Evolutionary conservation across 495 filamentous ascomycete genomes (phyloP).

Genomic region (Podospora appendiculata): DNA sequence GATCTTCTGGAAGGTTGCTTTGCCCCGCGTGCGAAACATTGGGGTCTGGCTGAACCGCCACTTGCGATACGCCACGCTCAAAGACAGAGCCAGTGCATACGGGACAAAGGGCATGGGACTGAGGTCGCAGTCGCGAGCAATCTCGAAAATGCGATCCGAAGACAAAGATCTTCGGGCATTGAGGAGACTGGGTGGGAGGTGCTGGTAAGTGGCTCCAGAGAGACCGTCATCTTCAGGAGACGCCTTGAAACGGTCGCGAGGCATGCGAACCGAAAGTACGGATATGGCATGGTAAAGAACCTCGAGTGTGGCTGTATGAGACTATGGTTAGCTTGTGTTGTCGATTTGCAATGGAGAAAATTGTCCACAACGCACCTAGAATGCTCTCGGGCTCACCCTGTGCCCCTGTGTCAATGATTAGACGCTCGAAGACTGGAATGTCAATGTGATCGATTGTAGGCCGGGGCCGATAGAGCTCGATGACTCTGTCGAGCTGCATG

Average conservation of each 20-base stretch:
- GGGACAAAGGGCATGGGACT: constrained; percentile 57
- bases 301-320: constrained; percentile 48
- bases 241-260: constrained; percentile 16
- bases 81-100: constrained; percentile 57
- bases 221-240: constrained; percentile 16
- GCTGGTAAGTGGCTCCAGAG: constrained; percentile 23
- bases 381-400: constrained; percentile 28
- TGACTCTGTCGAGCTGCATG: constrained; percentile 54
- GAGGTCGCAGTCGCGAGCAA: constrained; percentile 46
- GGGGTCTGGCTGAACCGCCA: constrained; percentile 58
- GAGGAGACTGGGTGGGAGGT: constrained; percentile 48
- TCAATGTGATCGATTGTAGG: constrained; percentile 39
- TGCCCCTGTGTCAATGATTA: constrained; percentile 43
- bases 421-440: constrained; percentile 60
- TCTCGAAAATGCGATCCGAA: constrained; percentile 55
- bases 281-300: constrained; percentile 64
- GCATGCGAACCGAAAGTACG: constrained; percentile 47
- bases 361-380: constrained; percentile 38
- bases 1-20: constrained; percentile 50
- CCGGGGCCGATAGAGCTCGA: constrained; percentile 58
- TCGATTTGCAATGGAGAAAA: constrained; percentile 7
- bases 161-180: constrained; percentile 54
- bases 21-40: constrained; percentile 55
- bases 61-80: constrained; percentile 65
- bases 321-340: neutral